A percentile compares a stretch with the other conserved stretches of the same genome.
Conservation (phyloP, 2,329 filamentous ascomycete genomes). For the Xylaria sp. region DNA sequence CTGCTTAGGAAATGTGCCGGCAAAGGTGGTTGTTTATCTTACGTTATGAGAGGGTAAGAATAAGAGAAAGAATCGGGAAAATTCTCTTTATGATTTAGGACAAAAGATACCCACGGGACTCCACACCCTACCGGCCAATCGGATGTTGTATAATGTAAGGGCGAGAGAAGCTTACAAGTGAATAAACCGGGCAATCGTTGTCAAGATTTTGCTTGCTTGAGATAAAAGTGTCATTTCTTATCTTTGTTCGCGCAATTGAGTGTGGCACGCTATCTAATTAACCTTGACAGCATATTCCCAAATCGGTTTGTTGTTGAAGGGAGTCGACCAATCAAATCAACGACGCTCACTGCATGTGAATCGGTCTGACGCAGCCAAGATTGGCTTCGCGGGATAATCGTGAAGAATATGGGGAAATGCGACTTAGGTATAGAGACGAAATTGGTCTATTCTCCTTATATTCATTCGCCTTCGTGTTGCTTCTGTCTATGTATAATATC, state of each 20-base stretch:
- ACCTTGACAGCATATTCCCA: slow-evolving; percentile 10
- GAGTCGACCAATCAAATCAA: slow-evolving; percentile 17
- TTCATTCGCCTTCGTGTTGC: slow-evolving; percentile 12
- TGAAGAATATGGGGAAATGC: not conserved
- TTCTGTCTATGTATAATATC: slow-evolving; percentile 22
- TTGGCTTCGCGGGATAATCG: not conserved
- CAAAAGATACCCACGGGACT: slow-evolving; percentile 30
- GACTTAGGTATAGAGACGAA: not conserved
- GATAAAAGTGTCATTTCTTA: slow-evolving; percentile 24
- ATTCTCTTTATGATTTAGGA: slow-evolving; percentile 24
- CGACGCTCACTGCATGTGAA: not conserved
- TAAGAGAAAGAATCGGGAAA: slow-evolving; percentile 30
- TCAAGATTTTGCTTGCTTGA: not conserved
- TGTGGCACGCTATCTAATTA: slow-evolving; percentile 11
- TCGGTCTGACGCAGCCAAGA: not conserved
- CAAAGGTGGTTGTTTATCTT: slow-evolving; percentile 33
- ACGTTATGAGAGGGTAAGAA: slow-evolving; percentile 42
- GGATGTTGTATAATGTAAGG: slow-evolving; percentile 10
- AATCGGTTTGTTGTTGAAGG: slow-evolving; percentile 19
- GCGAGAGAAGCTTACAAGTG: not conserved
- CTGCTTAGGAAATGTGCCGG: not conserved
- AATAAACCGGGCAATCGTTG: not conserved
- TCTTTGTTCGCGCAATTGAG: slow-evolving; percentile 24
- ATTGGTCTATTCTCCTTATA: slow-evolving; percentile 15
- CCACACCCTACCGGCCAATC: slow-evolving; percentile 35